Evolutionary conservation across 768 basidiomycete species (phyloP).

Genomic region (Leccinum pellstonianum): DNA sequence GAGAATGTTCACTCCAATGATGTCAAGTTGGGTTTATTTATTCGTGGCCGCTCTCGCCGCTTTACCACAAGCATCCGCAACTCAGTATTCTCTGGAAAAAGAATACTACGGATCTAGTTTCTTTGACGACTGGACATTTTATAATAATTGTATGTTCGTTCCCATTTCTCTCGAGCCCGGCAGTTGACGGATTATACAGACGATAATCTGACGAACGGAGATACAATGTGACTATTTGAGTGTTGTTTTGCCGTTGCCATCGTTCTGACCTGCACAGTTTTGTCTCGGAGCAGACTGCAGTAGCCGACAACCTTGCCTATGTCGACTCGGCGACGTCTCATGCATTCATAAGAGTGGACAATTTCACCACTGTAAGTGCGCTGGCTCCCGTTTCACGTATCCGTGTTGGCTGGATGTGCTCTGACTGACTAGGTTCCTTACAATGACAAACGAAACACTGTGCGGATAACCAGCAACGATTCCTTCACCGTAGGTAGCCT

Average conservation of each 20-base stretch:
- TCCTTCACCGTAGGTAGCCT: conserved; percentile 57
- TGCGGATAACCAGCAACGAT: conserved; percentile 61
- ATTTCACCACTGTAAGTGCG: conserved; percentile 49
- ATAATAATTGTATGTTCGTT: conserved; percentile 46
- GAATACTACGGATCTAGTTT: conserved; percentile 61
- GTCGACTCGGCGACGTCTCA: conserved; percentile 63
- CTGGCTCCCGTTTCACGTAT: neutral
- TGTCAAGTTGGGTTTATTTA: conserved; percentile 3
- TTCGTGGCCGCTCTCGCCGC: conserved; percentile 9
- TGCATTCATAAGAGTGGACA: conserved; percentile 78
- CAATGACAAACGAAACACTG: conserved; percentile 62
- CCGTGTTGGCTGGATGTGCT: conserved; percentile 1
- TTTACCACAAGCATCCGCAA: conserved; percentile 20
- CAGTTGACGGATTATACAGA: conserved; percentile 33
- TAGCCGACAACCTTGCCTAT: conserved; percentile 53
- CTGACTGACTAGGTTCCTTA: conserved; percentile 25
- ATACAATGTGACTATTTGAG: conserved; percentile 44
- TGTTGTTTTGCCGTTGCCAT: neutral
- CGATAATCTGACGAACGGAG: conserved; percentile 71
- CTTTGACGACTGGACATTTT: conserved; percentile 70
- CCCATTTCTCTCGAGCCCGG: neutral
- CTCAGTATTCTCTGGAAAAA: conserved; percentile 51
- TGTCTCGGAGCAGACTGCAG: conserved; percentile 43
- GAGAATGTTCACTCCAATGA: conserved; percentile 10
- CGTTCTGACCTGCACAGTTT: conserved; percentile 38